Conservation (phyloP, 306 rosid species). For the Lotus japonicus region DNA sequence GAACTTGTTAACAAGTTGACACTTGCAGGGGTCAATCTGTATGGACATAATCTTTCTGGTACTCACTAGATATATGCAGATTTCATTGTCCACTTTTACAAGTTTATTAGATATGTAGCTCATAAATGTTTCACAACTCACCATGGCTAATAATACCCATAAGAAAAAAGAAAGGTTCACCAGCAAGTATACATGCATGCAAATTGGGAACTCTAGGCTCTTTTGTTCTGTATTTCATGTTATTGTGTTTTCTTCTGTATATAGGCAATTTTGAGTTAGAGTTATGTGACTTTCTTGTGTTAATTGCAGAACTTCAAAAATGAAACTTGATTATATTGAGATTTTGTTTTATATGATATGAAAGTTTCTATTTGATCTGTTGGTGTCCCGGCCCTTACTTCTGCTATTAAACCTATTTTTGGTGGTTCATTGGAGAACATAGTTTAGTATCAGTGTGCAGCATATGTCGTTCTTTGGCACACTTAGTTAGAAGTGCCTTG, state of each 20-base stretch:
- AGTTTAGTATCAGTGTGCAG: neutral
- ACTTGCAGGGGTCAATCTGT: no score
- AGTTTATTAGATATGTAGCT: neutral
- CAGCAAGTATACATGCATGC: neutral
- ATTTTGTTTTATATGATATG: neutral
- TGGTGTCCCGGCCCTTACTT: neutral
- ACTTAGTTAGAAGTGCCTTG: neutral
- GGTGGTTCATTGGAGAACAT: neutral
- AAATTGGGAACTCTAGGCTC: neutral
- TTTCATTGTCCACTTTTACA: neutral
- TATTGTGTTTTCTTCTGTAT: neutral
- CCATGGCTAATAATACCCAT: neutral
- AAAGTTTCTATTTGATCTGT: neutral
- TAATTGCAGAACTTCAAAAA: neutral
- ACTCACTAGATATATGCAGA: no score
- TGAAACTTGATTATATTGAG: neutral
- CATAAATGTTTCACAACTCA: neutral
- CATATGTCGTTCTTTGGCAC: neutral
- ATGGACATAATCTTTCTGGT: no score
- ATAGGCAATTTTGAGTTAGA: neutral
- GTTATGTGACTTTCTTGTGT: neutral
- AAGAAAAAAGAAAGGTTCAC: neutral
- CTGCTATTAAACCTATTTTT: neutral
- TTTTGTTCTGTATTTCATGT: neutral
- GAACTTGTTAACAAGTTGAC: neutral